Conservation (phyloP, 164 flowering plant genomes). For the Sedum album region DNA sequence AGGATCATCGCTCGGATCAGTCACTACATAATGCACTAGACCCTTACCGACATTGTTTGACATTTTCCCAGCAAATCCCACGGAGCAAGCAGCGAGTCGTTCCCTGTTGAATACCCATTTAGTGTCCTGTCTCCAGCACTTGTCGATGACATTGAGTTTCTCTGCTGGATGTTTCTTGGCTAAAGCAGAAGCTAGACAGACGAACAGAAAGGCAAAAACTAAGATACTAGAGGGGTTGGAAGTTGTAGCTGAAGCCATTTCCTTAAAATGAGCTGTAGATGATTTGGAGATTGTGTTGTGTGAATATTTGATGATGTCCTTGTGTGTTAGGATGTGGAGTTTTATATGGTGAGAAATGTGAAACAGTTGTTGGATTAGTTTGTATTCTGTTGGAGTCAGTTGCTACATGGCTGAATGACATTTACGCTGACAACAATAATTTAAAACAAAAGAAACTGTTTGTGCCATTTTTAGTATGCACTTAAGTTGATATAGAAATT, state of each 20-base stretch:
- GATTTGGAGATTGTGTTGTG: not conserved
- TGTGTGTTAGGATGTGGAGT: not conserved
- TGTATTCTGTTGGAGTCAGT: not conserved
- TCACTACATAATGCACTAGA: slow-evolving; percentile 39
- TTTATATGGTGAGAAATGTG: not conserved
- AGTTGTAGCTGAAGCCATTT: not conserved
- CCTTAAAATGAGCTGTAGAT: not conserved
- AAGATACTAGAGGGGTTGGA: not conserved
- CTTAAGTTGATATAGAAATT: no score
- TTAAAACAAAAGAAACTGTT: no score
- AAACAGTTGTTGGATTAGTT: not conserved
- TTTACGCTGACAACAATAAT: no score
- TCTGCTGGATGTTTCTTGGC: slow-evolving; percentile 2
- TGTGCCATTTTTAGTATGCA: no score
- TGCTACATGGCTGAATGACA: not conserved
- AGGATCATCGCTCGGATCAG: slow-evolving; percentile 34
- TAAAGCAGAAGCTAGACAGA: not conserved
- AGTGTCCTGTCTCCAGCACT: not conserved
- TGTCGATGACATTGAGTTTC: slow-evolving; percentile 6
- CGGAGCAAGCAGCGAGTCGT: slow-evolving; percentile 32
- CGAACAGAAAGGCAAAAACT: not conserved
- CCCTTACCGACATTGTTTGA: slow-evolving; percentile 34
- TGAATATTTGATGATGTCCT: not conserved
- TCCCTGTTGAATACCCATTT: not conserved
- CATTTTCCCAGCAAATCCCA: slow-evolving; percentile 39